Conservation (phyloP, 768 basidiomycete genomes). For the Trametes sanguinea region DNA sequence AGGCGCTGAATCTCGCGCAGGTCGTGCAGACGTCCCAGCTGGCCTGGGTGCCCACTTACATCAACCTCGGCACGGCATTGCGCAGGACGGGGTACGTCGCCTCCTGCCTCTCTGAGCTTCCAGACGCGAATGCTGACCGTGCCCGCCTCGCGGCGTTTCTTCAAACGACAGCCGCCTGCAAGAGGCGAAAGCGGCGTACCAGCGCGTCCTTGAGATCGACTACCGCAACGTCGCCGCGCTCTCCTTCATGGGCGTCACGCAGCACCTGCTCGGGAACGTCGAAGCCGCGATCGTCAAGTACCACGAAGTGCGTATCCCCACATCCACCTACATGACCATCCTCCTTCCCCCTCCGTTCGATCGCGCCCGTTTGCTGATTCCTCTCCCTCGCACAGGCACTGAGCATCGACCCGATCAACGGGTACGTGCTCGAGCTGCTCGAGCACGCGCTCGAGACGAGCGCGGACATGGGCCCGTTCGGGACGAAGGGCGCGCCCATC, state of each 20-base stretch:
- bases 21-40: slow-evolving; percentile 83
- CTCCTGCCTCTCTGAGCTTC: background rate
- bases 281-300: slow-evolving; percentile 88
- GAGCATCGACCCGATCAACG: slow-evolving; percentile 81
- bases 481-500: slow-evolving; percentile 19
- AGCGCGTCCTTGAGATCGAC: slow-evolving; percentile 82
- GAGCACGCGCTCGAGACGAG: slow-evolving; percentile 71
- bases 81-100: slow-evolving; percentile 72
- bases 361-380: background rate
- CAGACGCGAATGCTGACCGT: too few relatives aligned
- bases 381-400: slow-evolving; percentile 53
- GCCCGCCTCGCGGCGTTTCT: background rate
- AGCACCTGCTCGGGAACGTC: slow-evolving; percentile 71
- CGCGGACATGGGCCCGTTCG: slow-evolving; percentile 24
- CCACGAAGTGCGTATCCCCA: slow-evolving; percentile 70
- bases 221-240: slow-evolving; percentile 81
- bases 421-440: slow-evolving; percentile 76
- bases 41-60: slow-evolving; percentile 86
- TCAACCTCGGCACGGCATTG: slow-evolving; percentile 90
- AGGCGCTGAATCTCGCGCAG: slow-evolving; percentile 78
- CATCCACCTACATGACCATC: background rate
- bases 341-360: background rate
- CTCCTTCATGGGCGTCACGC: slow-evolving; percentile 86
- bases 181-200: slow-evolving; percentile 74
- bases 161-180: slow-evolving; percentile 39